Evolutionary conservation across 75 land plant species (phyloP).

Genomic region (Pseudotsuga menziesii): DNA sequence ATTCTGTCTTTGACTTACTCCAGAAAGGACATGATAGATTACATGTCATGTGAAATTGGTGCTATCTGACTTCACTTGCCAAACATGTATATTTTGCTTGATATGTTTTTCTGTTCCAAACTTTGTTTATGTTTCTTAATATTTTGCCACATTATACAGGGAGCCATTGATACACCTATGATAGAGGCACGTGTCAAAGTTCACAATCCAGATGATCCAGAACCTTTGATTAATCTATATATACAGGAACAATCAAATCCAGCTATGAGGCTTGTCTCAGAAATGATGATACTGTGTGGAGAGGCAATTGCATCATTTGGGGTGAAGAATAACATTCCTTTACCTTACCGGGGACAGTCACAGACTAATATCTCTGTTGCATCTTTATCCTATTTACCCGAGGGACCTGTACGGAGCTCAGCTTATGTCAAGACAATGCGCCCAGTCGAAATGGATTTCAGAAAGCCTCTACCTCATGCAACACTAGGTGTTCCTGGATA

Average conservation of each 20-base stretch:
- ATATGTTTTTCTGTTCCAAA: too few species aligned
- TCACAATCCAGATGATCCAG: slow-evolving; percentile 63
- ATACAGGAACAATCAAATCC: slow-evolving; percentile 68
- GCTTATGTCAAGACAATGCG: slow-evolving; percentile 65
- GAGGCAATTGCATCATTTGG: slow-evolving; percentile 89
- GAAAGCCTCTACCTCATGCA: slow-evolving; percentile 77
- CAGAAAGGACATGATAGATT: not conserved
- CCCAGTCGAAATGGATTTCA: slow-evolving; percentile 81
- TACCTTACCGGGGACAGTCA: slow-evolving; percentile 95
- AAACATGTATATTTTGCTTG: too few species aligned
- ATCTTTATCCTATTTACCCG: slow-evolving; percentile 65
- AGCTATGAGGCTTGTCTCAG: slow-evolving; percentile 85
- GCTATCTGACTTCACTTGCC: not conserved
- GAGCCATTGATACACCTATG: slow-evolving; percentile 71
- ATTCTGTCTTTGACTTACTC: not conserved
- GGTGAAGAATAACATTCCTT: slow-evolving; percentile 49
- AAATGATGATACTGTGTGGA: slow-evolving; percentile 99
- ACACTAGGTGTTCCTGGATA: slow-evolving; percentile 84
- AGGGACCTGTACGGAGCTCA: slow-evolving; percentile 76
- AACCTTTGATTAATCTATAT: slow-evolving; percentile 69
- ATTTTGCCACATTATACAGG: slow-evolving; percentile 36
- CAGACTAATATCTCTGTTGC: slow-evolving; percentile 46
- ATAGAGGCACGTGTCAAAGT: slow-evolving; percentile 74
- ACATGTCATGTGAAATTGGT: not conserved
- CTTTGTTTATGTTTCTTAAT: not conserved